Evolutionary conservation across 2,329 filamentous ascomycete genomes (phyloP).

Genomic region (Aspergillus fischeri): DNA sequence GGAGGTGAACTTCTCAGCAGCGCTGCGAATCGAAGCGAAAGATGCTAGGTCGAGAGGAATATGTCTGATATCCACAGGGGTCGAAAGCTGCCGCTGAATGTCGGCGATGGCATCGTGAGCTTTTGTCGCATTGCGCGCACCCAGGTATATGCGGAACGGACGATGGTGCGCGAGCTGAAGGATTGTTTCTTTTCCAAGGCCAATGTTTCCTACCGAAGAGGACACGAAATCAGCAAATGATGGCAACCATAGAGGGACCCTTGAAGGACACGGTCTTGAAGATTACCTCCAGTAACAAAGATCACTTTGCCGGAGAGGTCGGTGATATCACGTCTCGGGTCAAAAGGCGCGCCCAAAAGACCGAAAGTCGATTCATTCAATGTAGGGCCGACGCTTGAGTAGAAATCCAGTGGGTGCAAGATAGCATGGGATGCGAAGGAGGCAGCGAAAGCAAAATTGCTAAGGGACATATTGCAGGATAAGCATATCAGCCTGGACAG

Average conservation of each 20-base stretch:
- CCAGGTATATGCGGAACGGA: constrained; percentile 53
- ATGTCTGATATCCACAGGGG: constrained; percentile 38
- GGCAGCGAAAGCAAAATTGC: constrained; percentile 11
- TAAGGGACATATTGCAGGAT: neutral
- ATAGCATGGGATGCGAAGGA: constrained; percentile 20
- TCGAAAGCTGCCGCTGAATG: constrained; percentile 31
- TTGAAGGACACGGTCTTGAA: neutral
- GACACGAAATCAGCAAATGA: neutral
- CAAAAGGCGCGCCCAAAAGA: constrained; percentile 33
- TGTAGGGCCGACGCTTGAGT: constrained; percentile 31
- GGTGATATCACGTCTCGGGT: constrained; percentile 43
- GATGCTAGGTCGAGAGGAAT: constrained; percentile 50
- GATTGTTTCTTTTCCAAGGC: constrained; percentile 46
- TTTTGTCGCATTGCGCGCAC: constrained; percentile 44
- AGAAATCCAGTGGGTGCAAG: constrained; percentile 27
- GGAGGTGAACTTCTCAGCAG: constrained; percentile 40
- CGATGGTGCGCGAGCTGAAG: constrained; percentile 48
- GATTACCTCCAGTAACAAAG: constrained; percentile 49
- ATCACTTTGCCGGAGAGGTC: constrained; percentile 48
- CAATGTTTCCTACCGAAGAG: constrained; percentile 38
- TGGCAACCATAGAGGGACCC: neutral
- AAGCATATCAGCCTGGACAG: neutral
- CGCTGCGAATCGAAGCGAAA: constrained; percentile 45
- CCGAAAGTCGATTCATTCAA: constrained; percentile 33
- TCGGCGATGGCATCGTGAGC: constrained; percentile 44